Conservation (phyloP, 2,329 filamentous ascomycete species). For the Botryotinia narcissicola region DNA sequence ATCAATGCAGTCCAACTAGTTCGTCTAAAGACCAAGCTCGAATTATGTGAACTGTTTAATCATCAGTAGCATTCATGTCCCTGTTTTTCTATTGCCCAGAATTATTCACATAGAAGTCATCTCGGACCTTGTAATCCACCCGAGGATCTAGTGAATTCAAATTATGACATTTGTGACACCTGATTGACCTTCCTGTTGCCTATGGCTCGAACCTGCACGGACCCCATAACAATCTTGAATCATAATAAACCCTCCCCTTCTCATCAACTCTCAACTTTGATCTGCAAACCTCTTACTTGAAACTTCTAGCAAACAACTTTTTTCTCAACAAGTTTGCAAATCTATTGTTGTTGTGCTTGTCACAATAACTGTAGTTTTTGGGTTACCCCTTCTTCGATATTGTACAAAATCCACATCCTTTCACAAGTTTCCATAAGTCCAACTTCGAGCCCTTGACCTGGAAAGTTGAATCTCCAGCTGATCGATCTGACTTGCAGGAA, state of each 20-base stretch:
- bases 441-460: not conserved
- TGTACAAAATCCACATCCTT: not conserved
- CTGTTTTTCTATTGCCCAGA: not conserved
- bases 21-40: not conserved
- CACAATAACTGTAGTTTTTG: not conserved
- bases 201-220: conserved; percentile 2
- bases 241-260: not conserved
- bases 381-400: not conserved
- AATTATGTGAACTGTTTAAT: not conserved
- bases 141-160: not conserved
- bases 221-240: not conserved
- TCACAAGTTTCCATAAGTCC: not conserved
- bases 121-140: not conserved
- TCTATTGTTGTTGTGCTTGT: not conserved
- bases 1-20: not conserved
- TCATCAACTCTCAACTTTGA: not conserved
- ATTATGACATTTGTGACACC: conserved; percentile 3
- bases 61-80: not conserved
- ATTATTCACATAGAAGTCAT: not conserved
- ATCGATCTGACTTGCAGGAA: not conserved
- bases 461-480: not conserved
- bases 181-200: not conserved
- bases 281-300: not conserved
- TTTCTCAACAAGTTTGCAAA: not conserved
- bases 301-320: not conserved